phyloP scores from a whole-genome alignment of 768 basidiomycete species.

The Suillus hirtellus region DNA sequence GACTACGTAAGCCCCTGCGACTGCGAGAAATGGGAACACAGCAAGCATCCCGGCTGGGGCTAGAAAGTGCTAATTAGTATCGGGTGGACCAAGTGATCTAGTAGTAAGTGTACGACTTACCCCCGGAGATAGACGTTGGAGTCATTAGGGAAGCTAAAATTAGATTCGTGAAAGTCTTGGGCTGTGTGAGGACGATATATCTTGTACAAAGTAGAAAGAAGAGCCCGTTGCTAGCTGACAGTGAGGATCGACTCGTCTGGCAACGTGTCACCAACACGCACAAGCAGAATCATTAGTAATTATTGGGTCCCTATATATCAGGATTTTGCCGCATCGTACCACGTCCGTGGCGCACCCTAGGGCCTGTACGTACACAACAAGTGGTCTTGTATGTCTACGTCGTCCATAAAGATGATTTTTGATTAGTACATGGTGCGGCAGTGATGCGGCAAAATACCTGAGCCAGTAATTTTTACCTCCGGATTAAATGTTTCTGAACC shows the following conservation, averaged over 20 bases:
- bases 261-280: too few species aligned
- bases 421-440: too few species aligned
- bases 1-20: not conserved
- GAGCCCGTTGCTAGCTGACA: not conserved
- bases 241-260: not conserved
- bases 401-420: too few species aligned
- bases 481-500: too few species aligned
- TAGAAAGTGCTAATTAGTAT: slow-evolving; percentile 4
- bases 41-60: not conserved
- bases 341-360: too few species aligned
- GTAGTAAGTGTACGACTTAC: not conserved
- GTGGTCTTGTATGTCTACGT: too few species aligned
- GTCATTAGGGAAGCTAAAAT: not conserved
- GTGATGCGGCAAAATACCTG: too few species aligned
- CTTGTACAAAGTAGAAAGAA: not conserved
- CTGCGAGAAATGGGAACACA: slow-evolving; percentile 7
- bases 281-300: too few species aligned
- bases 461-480: too few species aligned
- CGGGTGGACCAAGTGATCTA: not conserved
- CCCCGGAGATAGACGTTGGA: not conserved
- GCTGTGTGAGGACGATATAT: not conserved
- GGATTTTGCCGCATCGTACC: too few species aligned
- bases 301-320: too few species aligned
- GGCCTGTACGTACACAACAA: too few species aligned
- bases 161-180: not conserved